Evolutionary conservation across 129 eudicot genomes (phyloP), one percentile per base, ranked within the genome.

Genomic region (Helichrysum umbraculigerum): DNA sequence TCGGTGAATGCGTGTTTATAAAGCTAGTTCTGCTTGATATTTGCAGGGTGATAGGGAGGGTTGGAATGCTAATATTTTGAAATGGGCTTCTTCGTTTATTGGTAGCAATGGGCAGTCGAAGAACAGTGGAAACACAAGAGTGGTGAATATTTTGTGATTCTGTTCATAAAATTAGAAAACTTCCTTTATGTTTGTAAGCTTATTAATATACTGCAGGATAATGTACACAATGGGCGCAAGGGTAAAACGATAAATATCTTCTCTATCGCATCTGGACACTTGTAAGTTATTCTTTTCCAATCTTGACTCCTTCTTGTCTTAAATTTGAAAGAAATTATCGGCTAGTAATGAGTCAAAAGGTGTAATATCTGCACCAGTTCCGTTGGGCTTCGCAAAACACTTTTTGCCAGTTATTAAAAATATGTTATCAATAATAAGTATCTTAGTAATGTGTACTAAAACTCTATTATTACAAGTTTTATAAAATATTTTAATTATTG

Each of bases 261-360:
- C 79, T 93, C 98, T 30, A 89, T 93, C 75, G 98, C 98, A 65
- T 93, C 98, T 63, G 98, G 98, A 33, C 98, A 93, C 87, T 85
- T 93, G 98, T 93, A 82, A 85, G 98, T 85, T 34, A 68, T 61
- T 78, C 60, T 20, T 70, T 39, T 75, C 66, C n/a, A 37, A 32
- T 66, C 76, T 39, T 68, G 51, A 59, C n/a, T 58, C 60, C 57
- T 56, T 39, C 17, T 50, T 59, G 32, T 35, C 42, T 4, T 47
- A 11, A 78, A 35, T 51, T 35, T 79, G 5, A 33, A 71, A 6
- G 0, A 6, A 0, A 19, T 56, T 66, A 12, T 30, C 21, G 4
- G 33, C 28, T 28, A n/a, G 37, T 22, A 21, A 19, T 4, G 1
- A 4, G 65, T 71, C 32, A 19, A 70, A 68, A 54, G 30, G 5